phyloP scores from a whole-genome alignment of 2,329 filamentous ascomycete genomes.

The Hymenoscyphus repandus region DNA sequence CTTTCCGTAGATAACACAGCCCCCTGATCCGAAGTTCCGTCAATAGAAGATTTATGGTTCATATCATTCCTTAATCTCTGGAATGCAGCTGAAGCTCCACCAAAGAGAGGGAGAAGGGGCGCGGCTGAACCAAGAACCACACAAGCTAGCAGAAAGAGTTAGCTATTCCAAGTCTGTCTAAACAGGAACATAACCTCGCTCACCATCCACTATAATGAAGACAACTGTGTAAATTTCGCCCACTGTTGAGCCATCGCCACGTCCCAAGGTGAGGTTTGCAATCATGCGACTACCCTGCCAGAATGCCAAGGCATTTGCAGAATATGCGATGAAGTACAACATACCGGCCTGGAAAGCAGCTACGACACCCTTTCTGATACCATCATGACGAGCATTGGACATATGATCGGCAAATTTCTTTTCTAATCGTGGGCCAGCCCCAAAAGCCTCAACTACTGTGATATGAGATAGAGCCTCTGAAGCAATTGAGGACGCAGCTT shows the following conservation, averaged over 20 bases:
- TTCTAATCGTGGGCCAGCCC: constrained; percentile 44
- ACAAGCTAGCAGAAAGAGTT: constrained; percentile 21
- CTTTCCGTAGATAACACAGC: constrained; percentile 10
- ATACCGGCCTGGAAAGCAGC: constrained; percentile 45
- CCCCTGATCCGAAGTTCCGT: constrained; percentile 15
- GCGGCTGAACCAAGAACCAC: constrained; percentile 57
- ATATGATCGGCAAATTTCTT: constrained; percentile 43
- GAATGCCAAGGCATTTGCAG: constrained; percentile 51
- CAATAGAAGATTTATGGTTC: constrained; percentile 17
- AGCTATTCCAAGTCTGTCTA: neutral
- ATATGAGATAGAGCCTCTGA: constrained; percentile 47
- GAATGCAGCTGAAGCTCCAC: constrained; percentile 52
- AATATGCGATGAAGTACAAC: constrained; percentile 28
- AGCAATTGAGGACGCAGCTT: constrained; percentile 46
- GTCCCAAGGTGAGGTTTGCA: constrained; percentile 30
- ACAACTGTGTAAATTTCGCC: constrained; percentile 45
- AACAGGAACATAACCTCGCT: neutral
- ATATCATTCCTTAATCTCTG: constrained; percentile 40
- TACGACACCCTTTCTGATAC: constrained; percentile 44
- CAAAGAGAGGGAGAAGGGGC: constrained; percentile 57
- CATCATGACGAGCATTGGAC: constrained; percentile 37
- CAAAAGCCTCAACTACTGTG: constrained; percentile 46
- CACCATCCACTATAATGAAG: constrained; percentile 48
- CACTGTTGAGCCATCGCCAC: constrained; percentile 15
- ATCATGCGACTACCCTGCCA: constrained; percentile 51